These are phyloP conservation scores for Lanmaoa pseudosensibilis DNA, from an alignment of 768 basidiomycete genomes.

Conservation along the genomic window DNA sequence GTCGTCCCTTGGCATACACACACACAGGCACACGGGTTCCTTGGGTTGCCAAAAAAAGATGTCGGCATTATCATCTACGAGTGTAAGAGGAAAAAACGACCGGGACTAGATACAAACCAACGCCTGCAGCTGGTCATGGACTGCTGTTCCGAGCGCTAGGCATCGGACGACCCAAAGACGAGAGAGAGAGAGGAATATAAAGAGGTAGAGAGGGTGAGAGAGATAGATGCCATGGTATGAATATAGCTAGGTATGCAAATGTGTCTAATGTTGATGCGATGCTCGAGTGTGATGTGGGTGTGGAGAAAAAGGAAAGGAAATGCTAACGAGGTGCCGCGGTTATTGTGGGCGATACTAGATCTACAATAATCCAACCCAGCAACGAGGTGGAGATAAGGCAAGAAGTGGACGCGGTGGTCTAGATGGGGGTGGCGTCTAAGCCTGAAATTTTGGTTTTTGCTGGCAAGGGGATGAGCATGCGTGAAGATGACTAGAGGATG, in stretches of 20 bases:
- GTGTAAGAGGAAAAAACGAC: constrained; percentile 7
- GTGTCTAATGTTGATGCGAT: constrained; percentile 34
- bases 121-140: constrained; percentile 4
- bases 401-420: constrained; percentile 2
- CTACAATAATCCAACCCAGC: constrained; percentile 23
- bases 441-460: constrained; percentile 40
- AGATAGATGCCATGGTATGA: constrained; percentile 35
- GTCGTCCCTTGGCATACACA: not conserved
- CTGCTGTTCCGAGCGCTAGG: constrained; percentile 19
- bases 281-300: constrained; percentile 22
- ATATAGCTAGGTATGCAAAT: constrained; percentile 36
- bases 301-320: not conserved
- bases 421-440: constrained; percentile 16
- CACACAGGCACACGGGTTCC: constrained; percentile 8
- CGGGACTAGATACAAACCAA: constrained; percentile 23
- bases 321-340: constrained; percentile 22
- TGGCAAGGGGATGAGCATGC: not conserved
- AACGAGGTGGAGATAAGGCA: constrained; percentile 2
- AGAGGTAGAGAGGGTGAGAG: not conserved
- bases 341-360: constrained; percentile 16
- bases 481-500: not conserved
- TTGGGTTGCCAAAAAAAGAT: not conserved
- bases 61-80: constrained; percentile 27
- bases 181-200: constrained; percentile 8
- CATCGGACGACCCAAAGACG: constrained; percentile 18